A percentile compares a stretch with the other conserved stretches of the same genome.
These are phyloP conservation scores for Nyctanthes arbortristis DNA, from an alignment of 257 asterid species.

Conservation along the genomic window DNA sequence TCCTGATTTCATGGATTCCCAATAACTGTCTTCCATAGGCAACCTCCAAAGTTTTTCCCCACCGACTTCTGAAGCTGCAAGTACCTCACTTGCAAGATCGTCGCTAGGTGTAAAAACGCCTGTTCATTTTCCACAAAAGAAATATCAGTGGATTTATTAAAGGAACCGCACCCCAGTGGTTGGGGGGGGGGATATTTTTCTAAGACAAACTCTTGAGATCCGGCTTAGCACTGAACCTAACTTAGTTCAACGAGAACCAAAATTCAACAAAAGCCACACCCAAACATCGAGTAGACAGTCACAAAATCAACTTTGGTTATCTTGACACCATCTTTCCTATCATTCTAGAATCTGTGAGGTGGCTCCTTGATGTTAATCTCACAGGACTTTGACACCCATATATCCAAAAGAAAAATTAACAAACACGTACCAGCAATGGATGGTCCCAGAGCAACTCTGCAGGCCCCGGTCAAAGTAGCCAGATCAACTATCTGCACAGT, in stretches of 20 bases:
- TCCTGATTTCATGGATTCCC: conserved; percentile 96
- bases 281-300: neutral
- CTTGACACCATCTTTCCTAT: neutral
- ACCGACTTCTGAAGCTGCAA: conserved; percentile 72
- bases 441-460: conserved; percentile 88
- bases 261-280: neutral
- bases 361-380: neutral
- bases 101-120: conserved; percentile 90
- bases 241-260: neutral
- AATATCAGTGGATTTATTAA: neutral
- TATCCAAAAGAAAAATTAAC: neutral
- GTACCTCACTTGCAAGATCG: conserved; percentile 78
- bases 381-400: neutral
- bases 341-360: neutral
- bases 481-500: conserved; percentile 81
- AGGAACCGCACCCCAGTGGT: no score
- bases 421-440: conserved; percentile 73
- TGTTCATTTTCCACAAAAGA: conserved; percentile 26
- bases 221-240: neutral
- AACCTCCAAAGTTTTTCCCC: conserved; percentile 97
- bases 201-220: neutral
- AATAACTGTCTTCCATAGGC: conserved; percentile 95
- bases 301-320: neutral
- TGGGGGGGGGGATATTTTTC: neutral
- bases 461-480: conserved; percentile 95